Evolutionary conservation across 257 asterid species (phyloP).

Genomic region (Osmanthus fragrans): DNA sequence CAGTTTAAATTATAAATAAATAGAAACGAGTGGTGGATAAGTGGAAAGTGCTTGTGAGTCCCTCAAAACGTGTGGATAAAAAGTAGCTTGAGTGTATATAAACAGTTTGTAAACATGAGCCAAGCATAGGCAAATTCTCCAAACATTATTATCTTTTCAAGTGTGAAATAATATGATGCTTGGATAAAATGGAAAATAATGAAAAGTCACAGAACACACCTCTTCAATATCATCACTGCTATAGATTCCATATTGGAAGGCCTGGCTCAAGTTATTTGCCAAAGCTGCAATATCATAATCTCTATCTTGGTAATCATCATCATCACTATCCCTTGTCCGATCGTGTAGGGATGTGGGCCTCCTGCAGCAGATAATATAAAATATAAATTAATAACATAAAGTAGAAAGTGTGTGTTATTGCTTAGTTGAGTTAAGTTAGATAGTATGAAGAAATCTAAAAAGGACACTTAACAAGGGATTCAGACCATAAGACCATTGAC

Average conservation of each 20-base stretch:
- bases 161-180: not conserved
- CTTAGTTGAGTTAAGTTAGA: not conserved
- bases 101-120: not conserved
- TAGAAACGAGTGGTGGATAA: not conserved
- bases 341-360: constrained; percentile 89
- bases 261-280: constrained; percentile 92
- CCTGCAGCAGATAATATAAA: constrained; percentile 46
- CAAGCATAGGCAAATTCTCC: not conserved
- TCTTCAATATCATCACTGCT: constrained; percentile 71
- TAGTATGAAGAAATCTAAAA: not conserved
- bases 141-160: not conserved
- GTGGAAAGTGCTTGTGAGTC: not conserved
- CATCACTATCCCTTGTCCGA: constrained; percentile 86
- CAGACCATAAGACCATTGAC: not conserved
- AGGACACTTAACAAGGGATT: not conserved
- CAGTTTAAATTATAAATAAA: too few species aligned
- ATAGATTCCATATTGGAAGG: constrained; percentile 84
- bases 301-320: constrained; percentile 94
- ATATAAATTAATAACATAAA: constrained; percentile 3
- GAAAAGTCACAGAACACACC: constrained; percentile 40
- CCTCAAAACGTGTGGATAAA: not conserved
- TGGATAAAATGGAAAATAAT: constrained; percentile 1
- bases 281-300: constrained; percentile 96
- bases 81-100: not conserved
- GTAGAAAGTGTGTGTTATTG: not conserved